Conservation (phyloP, 306 rosid genomes). For the Vachellia pachyceras region DNA sequence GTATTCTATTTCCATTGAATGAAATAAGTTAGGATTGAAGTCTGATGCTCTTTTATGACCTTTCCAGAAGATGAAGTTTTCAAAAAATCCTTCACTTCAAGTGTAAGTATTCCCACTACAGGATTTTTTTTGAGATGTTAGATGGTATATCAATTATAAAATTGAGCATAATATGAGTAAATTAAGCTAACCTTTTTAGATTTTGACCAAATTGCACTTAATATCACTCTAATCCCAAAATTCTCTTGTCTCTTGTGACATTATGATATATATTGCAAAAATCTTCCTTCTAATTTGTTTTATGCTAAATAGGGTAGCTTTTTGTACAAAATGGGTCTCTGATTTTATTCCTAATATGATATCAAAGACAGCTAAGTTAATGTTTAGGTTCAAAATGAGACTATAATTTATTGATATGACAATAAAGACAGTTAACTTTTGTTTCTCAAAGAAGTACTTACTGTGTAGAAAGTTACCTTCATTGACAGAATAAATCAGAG, state of each 20-base stretch:
- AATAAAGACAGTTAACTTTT: background rate
- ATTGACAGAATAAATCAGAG: background rate
- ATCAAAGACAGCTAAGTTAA: background rate
- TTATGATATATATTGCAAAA: background rate
- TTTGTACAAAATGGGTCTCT: background rate
- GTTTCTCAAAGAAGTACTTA: background rate
- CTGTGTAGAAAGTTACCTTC: background rate
- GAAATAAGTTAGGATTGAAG: constrained; percentile 32
- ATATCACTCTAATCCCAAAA: background rate
- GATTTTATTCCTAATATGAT: background rate
- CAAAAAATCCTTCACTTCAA: constrained; percentile 56
- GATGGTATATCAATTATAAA: constrained; percentile 21
- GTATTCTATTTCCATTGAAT: constrained; percentile 31
- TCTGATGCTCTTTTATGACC: constrained; percentile 47
- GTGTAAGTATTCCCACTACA: constrained; percentile 57
- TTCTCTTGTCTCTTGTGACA: background rate
- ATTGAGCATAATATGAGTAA: background rate
- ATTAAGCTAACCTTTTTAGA: background rate
- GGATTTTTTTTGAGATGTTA: constrained; percentile 11
- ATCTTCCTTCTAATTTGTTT: background rate
- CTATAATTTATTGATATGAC: background rate
- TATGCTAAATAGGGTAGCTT: background rate
- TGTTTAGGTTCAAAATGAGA: background rate
- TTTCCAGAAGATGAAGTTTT: constrained; percentile 71
- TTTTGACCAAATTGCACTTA: background rate